These are phyloP conservation scores for Nicotiana tomentosiformis DNA, from an alignment of 257 asterid genomes.

Conservation along the genomic window DNA sequence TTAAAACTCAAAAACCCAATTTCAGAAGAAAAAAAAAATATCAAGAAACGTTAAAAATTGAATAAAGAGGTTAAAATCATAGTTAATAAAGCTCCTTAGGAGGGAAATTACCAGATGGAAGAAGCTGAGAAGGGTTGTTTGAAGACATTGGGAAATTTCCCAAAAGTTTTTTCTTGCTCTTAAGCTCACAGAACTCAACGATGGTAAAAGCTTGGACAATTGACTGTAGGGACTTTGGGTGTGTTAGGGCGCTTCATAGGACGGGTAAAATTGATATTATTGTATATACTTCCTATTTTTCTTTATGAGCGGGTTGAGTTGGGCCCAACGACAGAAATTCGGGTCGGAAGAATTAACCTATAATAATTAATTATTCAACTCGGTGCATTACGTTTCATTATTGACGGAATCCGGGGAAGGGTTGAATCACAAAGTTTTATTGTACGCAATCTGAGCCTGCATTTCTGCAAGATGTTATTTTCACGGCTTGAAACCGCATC, in stretches of 20 bases:
- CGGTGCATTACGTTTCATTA: too few species aligned
- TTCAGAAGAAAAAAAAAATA: not conserved
- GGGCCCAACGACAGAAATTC: not conserved
- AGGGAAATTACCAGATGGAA: constrained; percentile 51
- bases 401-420: too few species aligned
- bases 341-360: too few species aligned
- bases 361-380: too few species aligned
- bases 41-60: not conserved
- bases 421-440: too few species aligned
- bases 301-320: not conserved
- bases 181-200: not conserved
- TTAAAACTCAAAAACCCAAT: constrained; percentile 4
- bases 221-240: not conserved
- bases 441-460: too few species aligned
- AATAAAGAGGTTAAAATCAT: not conserved
- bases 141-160: constrained; percentile 33
- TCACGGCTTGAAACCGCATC: too few species aligned
- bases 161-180: not conserved
- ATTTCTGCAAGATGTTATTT: too few species aligned
- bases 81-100: not conserved
- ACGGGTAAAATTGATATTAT: not conserved
- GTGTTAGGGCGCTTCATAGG: not conserved
- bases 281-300: not conserved
- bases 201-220: not conserved
- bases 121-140: constrained; percentile 77